Conservation (phyloP, 2,329 filamentous ascomycete species). For the Plenodomus biglobosus region DNA sequence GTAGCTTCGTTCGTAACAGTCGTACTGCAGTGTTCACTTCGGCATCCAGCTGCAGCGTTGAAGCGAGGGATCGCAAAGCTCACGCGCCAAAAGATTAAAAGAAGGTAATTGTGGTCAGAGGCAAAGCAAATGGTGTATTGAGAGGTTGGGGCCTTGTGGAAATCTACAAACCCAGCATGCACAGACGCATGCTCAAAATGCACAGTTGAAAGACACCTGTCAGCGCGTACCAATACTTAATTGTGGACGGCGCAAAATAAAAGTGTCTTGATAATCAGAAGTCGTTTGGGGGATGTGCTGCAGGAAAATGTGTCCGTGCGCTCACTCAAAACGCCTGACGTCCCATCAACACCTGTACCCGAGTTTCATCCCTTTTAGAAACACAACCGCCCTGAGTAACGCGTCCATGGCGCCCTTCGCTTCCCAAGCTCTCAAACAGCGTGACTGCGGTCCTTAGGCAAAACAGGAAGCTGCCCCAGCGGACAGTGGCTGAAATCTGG, state of each 20-base stretch:
- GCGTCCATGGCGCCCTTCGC: slow-evolving; percentile 5
- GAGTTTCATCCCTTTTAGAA: slow-evolving; percentile 42
- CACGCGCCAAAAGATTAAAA: too few relatives aligned
- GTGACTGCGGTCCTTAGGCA: slow-evolving; percentile 27
- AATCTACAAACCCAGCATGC: too few relatives aligned
- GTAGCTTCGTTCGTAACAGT: too few relatives aligned
- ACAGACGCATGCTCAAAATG: too few relatives aligned
- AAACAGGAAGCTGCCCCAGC: slow-evolving; percentile 12
- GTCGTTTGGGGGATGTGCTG: neutral
- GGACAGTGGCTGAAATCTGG: slow-evolving; percentile 30
- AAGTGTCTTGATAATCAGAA: neutral
- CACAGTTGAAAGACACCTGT: too few relatives aligned
- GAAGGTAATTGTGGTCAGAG: too few relatives aligned
- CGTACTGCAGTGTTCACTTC: neutral
- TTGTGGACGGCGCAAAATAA: too few relatives aligned
- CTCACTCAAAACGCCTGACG: slow-evolving; percentile 18
- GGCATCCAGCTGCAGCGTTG: neutral
- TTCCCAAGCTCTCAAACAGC: slow-evolving; percentile 32
- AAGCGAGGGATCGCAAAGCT: neutral
- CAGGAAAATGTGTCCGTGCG: neutral
- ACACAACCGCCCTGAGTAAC: slow-evolving; percentile 23
- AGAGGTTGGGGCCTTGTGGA: too few relatives aligned
- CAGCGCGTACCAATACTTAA: too few relatives aligned
- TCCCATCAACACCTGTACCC: slow-evolving; percentile 21
- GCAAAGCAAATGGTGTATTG: too few relatives aligned